Base-by-base conservation (phyloP, 164 flowering plant species). In the Platanus orientalis region DNA sequence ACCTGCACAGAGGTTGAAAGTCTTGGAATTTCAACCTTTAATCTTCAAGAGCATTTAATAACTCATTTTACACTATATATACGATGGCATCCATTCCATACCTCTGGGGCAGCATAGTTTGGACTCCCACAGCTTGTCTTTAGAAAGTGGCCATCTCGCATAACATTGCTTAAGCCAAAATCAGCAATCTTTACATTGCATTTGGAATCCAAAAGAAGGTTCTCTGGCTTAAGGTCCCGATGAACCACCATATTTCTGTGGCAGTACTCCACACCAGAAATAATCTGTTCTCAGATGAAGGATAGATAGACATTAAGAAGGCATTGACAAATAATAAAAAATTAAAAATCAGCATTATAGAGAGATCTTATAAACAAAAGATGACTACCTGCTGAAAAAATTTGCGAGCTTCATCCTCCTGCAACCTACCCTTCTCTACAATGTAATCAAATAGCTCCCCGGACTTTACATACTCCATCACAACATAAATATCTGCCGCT, bases 231-330 rank as follows among this genome's bases (percentile, higher is more conserved):
- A 45, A 45, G 49, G 5, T 45, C 49, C 5, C 49, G 49, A 45
- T 45, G 49, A 45, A 45, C 49, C 49, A 45, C 49, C 49, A 45
- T 45, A 45, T 45, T 45, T 45, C 49, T 45, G 49, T 45, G 49
- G 49, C 49, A 45, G 49, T 45, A 45, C 49, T 45, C 49, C 19
- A 45, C 49, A 45, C 49, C 49, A 45, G 49, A 45, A 45, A 45
- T 45, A 12, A 45, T 45, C 49, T 45, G 49, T 45, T 16, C 9
- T 17, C n/a, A 45, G 19, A 45, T 19, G 6, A 45, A 45, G 16
- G 5, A 45, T 19, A 45, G 20, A 45, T 36, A 1, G 42, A 7
- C 20, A 16, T 45, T 19, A 45, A 45, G 20, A 45, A 45, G 4
- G 5, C 19, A 45, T 45, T 45, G 6, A 16, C 19, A 45, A 16